Percentiles rank a stretch among this genome's conserved stretches.
These are phyloP conservation scores for Pilaira anomala DNA, from an alignment of 192 early-diverging fungal species.

Conservation along the genomic window DNA sequence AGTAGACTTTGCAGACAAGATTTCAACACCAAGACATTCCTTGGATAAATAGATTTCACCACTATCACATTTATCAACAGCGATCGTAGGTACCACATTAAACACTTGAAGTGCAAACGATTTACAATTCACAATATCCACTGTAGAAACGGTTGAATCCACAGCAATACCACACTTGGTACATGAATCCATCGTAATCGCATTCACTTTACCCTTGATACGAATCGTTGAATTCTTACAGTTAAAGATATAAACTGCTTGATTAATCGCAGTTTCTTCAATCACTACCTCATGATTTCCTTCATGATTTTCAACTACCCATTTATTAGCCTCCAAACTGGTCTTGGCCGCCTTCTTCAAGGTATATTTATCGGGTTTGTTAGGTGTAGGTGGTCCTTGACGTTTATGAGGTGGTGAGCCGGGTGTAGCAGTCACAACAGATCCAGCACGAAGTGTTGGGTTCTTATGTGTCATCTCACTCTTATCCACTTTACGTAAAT, in stretches of 20 bases:
- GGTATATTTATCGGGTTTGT: conserved; percentile 52
- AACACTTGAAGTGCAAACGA: conserved; percentile 85
- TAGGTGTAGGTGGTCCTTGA: conserved; percentile 51
- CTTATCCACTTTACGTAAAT: conserved; percentile 92
- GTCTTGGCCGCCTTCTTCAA: conserved; percentile 76
- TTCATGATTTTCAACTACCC: conserved; percentile 90
- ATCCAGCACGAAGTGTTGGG: conserved; percentile 73
- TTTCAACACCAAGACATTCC: conserved; percentile 72
- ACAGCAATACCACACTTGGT: conserved; percentile 83
- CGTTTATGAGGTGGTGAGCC: conserved; percentile 27
- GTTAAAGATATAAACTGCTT: conserved; percentile 93
- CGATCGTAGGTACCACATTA: conserved; percentile 77
- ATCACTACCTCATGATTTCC: conserved; percentile 70
- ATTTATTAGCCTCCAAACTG: conserved; percentile 86
- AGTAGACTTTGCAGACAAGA: conserved; percentile 91
- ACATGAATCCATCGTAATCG: conserved; percentile 87
- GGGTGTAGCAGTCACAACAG: conserved; percentile 45
- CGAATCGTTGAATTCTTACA: conserved; percentile 88
- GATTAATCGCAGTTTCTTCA: conserved; percentile 77
- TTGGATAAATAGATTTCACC: conserved; percentile 86
- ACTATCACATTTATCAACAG: conserved; percentile 92
- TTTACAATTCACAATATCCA: conserved; percentile 90
- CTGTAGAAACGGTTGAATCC: conserved; percentile 77
- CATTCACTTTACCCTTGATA: conserved; percentile 90
- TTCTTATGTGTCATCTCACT: conserved; percentile 99